Base-by-base conservation (phyloP, 2,329 filamentous ascomycete genomes). In the Aureobasidium uvarum region DNA sequence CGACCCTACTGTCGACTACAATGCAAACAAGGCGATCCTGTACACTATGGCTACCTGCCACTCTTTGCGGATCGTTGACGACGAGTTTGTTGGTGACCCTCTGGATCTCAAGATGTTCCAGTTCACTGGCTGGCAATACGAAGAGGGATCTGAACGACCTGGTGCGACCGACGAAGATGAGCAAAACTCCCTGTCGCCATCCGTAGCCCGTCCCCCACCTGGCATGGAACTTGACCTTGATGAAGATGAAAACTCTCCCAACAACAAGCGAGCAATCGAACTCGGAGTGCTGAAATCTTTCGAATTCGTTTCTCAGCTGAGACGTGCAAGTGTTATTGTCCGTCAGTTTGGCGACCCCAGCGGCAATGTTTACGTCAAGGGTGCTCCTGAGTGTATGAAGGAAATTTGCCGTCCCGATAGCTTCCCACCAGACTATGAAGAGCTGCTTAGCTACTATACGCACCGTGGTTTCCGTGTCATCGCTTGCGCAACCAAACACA, bases 21-120 rank as follows among this genome's bases (percentile, higher is more conserved):
- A 82, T 54, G 80, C 82, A 13, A 85, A 88, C 71, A 86, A 86
- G 70, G 90, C 90, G 7, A 90, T 90, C 14, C 81, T 98, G 3
- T 93, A 95, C 74, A 93, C 92, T 0, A 99, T 99, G 95, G 92
- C 95, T 10, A 99, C 95, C 0, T 99, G 95, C 66, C 95, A 99
- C 75, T 96, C 94, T 0, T 82, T 99, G 10, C 86, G 93, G 54
- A 85, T 89, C 13, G 89, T 99, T 18, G 93, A 98, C 68, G 89
- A 86, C 55, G 92, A 97, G 74, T 84, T 98, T 46, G 84, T 99
- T 39, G 95, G 95, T 1, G 95, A 99, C 72, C 95, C 96, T 5
- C 81, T 99, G 1, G 95, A 99, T 75, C 83, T 97, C 66, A 98
- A 98, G 75, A 99, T 99, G 95, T 99, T 99, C 74, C 89, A 96